Base-by-base conservation (phyloP, 2,329 filamentous ascomycete species). In the Fusarium sp. region DNA sequence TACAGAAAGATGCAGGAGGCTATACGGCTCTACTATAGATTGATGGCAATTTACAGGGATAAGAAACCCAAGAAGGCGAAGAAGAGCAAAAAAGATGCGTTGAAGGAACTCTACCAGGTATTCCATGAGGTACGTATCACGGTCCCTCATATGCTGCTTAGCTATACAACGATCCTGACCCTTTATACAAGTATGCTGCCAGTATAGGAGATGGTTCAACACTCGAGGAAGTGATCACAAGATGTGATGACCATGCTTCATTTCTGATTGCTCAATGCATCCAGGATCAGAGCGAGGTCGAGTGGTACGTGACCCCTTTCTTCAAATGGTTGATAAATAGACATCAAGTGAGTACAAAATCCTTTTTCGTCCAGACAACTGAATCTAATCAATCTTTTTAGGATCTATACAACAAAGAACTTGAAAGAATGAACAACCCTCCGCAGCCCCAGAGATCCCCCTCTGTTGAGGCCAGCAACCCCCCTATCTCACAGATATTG, bases 1-100 rank as follows among this genome's bases (percentile, higher is more conserved):
- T 91, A 88, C 80, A 81, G 87, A 36, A 84, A 86, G 54, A 92
- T 93, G 85, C 85, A 87, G 58, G 87, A 92, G 78, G 91, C 90
- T 4, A 88, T 93, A 18, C 84, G 86, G 14, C 82, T 93, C 26
- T 88, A 94, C 74, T 93, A 93, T 79, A 87, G 86, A 60, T 79
- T 93, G 6, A 83, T 89, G 45, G 88, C 90, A 60, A 85, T 88
- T 15, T 91, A 92, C 75, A 81, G 78, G 42, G 72, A 78, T 10
- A 80, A 78, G 32, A 70, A 79, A 30, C 75, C 78, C 6, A 82
- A 80, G 44, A 80, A 78, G 22, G 73, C 78, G 10, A 79, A 77
- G 61, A 80, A 77, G 53, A 59, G 61, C 58, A 80, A 63, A 59
- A 82, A 57, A 73, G 81, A 65, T 47, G 82, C 48, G 8, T 72